phyloP scores from a whole-genome alignment of 495 filamentous ascomycete genomes.

The Neurospora sp. region DNA sequence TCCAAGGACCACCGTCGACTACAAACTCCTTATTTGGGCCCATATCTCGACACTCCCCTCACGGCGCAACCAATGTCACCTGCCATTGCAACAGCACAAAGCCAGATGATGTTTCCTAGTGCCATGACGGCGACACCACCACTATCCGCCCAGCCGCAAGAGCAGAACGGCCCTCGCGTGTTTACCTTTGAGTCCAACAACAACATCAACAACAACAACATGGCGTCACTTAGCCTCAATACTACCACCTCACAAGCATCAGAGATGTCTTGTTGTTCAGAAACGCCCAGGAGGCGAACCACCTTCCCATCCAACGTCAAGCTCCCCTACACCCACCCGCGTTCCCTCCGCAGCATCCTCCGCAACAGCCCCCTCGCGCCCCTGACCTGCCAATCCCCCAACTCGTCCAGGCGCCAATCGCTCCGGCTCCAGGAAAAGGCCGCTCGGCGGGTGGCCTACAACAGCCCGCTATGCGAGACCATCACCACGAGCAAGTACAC shows the following conservation, averaged over 20 bases:
- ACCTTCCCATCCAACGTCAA: constrained; percentile 19
- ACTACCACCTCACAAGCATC: not conserved
- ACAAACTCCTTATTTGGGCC: constrained; percentile 32
- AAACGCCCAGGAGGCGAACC: constrained; percentile 24
- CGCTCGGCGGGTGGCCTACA: constrained; percentile 40
- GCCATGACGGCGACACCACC: constrained; percentile 41
- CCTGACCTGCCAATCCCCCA: constrained; percentile 31
- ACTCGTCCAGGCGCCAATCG: constrained; percentile 37
- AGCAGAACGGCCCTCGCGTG: constrained; percentile 23
- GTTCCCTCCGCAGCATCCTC: constrained; percentile 60
- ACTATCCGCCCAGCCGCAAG: constrained; percentile 33
- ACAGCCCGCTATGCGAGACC: constrained; percentile 42
- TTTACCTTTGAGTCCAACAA: constrained; percentile 26
- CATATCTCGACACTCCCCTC: constrained; percentile 34
- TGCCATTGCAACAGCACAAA: constrained; percentile 19
- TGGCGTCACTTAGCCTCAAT: not conserved
- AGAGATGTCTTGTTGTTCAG: constrained; percentile 15
- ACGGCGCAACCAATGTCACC: constrained; percentile 35
- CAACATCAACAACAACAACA: not conserved
- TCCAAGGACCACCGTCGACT: constrained; percentile 16
- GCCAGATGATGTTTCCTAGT: constrained; percentile 32
- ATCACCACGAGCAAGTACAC: constrained; percentile 45
- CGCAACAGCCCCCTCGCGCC: constrained; percentile 62
- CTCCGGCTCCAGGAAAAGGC: constrained; percentile 38
- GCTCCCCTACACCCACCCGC: constrained; percentile 55